Base-by-base conservation (phyloP, 2,329 filamentous ascomycete species). In the Xylariaceae sp. region DNA sequence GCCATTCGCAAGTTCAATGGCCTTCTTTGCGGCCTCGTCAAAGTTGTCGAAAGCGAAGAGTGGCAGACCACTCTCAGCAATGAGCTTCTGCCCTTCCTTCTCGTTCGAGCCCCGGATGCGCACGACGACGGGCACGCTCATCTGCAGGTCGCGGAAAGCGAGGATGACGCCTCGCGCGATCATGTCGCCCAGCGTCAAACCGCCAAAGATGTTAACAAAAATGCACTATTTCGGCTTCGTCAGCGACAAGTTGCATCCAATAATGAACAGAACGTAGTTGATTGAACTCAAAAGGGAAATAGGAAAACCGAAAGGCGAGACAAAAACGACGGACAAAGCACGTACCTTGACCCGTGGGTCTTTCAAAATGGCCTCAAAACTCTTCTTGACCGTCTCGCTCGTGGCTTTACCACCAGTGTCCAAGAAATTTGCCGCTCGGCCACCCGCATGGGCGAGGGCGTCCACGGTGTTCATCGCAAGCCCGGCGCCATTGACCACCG, bases 391-490 rank as follows among this genome's bases (percentile, higher is more conserved):
- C 0, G 90, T 95, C 59, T 87, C 83, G 29, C 82, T 81, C 0
- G 90, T 96, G 0, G 91, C 91, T 69, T 95, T 94, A 34, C 91
- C 91, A 26, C 92, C 91, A 0, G 89, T 95, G 68, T 96, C 91
- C 51, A 96, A 78, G 68, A 96, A 95, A 64, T 96, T 96, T 10
- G 89, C 83, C 21, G 86, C 86, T 32, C 76, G 71, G 1, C 88
- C 88, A 8, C 85, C 85, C 51, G 83, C 80, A 12, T 83, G 73
- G 2, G 80, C 76, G 1, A 96, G 80, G 0, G 88, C 87, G 68
- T 96, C 91, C 55, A 92, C 84, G 0, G 90, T 95, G 68, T 94
- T 94, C 88, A 96, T 94, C 0, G 90, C 90, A 1, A 96, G 79
- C 0, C 91, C 91, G 0, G 92, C 91, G 41, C 91, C 90, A 65